phyloP scores from a whole-genome alignment of 495 filamentous ascomycete genomes.

The Parathielavia appendiculata region DNA sequence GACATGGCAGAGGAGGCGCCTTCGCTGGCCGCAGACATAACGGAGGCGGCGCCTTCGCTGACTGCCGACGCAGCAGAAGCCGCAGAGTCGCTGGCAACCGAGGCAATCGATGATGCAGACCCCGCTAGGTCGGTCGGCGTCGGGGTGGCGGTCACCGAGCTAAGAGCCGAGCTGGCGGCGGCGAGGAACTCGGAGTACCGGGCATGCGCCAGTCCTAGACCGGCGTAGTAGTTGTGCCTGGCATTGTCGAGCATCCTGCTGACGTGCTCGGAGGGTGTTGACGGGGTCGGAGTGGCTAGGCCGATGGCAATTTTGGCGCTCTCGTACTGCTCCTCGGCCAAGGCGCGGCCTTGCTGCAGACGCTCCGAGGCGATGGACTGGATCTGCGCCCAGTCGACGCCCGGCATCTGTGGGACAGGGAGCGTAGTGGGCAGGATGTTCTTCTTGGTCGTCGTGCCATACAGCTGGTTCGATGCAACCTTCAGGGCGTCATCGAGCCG shows the following conservation, averaged over 20 bases:
- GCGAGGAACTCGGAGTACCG: conserved; percentile 68
- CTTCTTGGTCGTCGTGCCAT: conserved; percentile 44
- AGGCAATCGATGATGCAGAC: conserved; percentile 36
- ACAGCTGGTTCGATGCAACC: conserved; percentile 41
- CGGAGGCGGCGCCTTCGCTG: conserved; percentile 25
- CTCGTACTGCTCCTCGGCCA: conserved; percentile 61
- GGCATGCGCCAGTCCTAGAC: conserved; percentile 69
- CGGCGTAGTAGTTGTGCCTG: conserved; percentile 70
- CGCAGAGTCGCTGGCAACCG: conserved; percentile 30
- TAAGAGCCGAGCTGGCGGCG: conserved; percentile 59
- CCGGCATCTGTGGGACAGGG: conserved; percentile 23
- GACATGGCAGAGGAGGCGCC: conserved; percentile 31
- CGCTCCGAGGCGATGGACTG: conserved; percentile 59
- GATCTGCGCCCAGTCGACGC: conserved; percentile 37
- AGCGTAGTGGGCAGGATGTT: conserved; percentile 28
- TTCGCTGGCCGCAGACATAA: conserved; percentile 25
- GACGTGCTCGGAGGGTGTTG: conserved; percentile 40
- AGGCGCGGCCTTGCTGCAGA: conserved; percentile 57
- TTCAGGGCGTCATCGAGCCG: conserved; percentile 48
- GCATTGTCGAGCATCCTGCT: conserved; percentile 56
- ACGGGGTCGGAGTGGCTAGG: conserved; percentile 48
- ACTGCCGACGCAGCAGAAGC: conserved; percentile 28
- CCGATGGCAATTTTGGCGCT: conserved; percentile 54
- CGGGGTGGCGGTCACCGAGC: conserved; percentile 46
- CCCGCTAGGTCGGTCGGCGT: conserved; percentile 43